Conservation (phyloP, 345 rosid species). For the Moringa oleifera region DNA sequence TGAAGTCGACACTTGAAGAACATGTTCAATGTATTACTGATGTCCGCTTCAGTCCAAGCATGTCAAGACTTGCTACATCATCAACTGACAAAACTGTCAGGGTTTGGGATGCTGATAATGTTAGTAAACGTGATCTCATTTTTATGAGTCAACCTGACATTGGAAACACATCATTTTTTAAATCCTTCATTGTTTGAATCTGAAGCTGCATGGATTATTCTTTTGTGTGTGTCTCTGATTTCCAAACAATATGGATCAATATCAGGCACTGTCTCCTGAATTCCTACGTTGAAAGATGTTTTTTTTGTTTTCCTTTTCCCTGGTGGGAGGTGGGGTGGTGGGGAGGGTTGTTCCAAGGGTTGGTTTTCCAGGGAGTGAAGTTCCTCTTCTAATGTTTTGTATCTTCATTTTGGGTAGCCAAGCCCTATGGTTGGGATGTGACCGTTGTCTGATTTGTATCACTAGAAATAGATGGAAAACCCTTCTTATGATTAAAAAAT, state of each 20-base stretch:
- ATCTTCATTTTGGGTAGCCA: no score
- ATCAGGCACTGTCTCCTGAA: background rate
- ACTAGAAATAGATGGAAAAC: no score
- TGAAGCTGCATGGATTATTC: no score
- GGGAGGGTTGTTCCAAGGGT: no score
- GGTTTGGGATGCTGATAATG: conserved; percentile 68
- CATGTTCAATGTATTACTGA: conserved; percentile 58
- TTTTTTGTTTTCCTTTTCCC: no score
- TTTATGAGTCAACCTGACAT: background rate
- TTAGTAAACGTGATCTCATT: conserved; percentile 20
- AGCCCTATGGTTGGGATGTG: no score
- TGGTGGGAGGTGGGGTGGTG: no score
- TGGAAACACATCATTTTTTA: conserved; percentile 9
- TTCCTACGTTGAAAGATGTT: no score
- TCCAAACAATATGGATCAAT: background rate
- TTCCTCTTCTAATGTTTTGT: no score
- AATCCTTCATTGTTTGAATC: background rate
- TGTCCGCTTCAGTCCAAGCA: conserved; percentile 62
- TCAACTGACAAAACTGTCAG: conserved; percentile 68
- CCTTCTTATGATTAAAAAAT: no score
- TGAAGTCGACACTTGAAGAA: conserved; percentile 51
- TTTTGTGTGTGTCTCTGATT: background rate
- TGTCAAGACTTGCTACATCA: conserved; percentile 56
- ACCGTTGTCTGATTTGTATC: no score
- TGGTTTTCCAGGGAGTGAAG: no score